Conservation (phyloP, 345 rosid species). For the Gossypium anomalum region DNA sequence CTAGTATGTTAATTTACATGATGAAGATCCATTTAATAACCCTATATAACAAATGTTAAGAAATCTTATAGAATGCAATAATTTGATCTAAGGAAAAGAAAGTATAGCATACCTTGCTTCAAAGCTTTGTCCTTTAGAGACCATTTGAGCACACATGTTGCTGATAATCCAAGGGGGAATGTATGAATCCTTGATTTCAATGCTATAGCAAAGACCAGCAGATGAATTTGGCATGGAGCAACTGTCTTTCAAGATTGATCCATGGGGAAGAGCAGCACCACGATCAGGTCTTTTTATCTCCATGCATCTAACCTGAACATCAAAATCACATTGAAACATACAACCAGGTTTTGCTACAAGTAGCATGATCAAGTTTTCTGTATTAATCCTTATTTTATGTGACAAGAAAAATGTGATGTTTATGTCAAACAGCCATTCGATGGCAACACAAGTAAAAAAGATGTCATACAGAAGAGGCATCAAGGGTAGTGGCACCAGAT, state of each 20-base stretch:
- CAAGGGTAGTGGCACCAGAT: not conserved
- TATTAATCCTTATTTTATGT: not conserved
- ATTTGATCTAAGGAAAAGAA: slow-evolving; percentile 10
- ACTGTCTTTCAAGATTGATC: slow-evolving; percentile 17
- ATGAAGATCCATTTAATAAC: not conserved
- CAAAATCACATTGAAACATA: slow-evolving; percentile 18
- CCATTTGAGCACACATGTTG: slow-evolving; percentile 52
- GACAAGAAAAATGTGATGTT: not conserved
- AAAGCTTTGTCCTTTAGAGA: slow-evolving; percentile 54
- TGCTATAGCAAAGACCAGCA: slow-evolving; percentile 36
- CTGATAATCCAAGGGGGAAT: slow-evolving; percentile 86
- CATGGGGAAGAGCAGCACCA: slow-evolving; percentile 26
- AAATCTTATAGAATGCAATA: not conserved
- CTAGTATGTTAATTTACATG: not conserved
- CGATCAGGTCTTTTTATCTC: slow-evolving; percentile 50
- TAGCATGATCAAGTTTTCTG: slow-evolving; percentile 1
- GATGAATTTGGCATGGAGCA: slow-evolving; percentile 24
- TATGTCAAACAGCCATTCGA: not conserved
- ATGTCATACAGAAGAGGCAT: not conserved
- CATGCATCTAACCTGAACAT: slow-evolving; percentile 65
- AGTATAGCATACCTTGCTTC: slow-evolving; percentile 59
- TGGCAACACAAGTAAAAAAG: not conserved
- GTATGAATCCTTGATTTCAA: slow-evolving; percentile 64
- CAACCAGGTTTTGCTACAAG: not conserved
- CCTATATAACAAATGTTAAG: not conserved